phyloP scores from a whole-genome alignment of 2,329 filamentous ascomycete genomes.

The Geosmithia putterillii region DNA sequence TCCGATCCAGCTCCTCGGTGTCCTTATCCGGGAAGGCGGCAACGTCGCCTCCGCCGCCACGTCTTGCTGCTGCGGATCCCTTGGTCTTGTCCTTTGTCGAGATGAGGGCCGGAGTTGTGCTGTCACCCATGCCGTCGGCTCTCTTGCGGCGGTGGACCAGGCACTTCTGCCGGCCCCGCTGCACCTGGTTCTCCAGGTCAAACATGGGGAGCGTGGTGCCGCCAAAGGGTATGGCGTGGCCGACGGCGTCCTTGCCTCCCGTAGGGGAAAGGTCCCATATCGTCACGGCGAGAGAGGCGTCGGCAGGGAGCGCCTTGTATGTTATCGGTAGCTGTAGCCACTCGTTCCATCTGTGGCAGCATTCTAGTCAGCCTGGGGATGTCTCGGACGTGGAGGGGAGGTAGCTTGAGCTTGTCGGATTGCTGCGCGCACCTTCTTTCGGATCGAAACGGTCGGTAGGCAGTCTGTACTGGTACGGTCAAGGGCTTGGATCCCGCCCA shows the following conservation, averaged over 20 bases:
- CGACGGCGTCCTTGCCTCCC: constrained; percentile 54
- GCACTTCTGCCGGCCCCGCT: constrained; percentile 89
- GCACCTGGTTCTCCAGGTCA: constrained; percentile 79
- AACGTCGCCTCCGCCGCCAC: constrained; percentile 30
- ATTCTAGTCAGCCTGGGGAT: not conserved
- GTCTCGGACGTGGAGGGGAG: not conserved
- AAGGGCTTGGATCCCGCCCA: constrained; percentile 95
- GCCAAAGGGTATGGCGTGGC: constrained; percentile 81
- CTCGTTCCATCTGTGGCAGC: constrained; percentile 78
- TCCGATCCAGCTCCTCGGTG: constrained; percentile 71
- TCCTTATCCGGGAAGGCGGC: constrained; percentile 52
- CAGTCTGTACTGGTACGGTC: constrained; percentile 82
- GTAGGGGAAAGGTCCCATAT: constrained; percentile 87
- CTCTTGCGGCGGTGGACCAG: constrained; percentile 67
- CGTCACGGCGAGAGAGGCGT: constrained; percentile 80
- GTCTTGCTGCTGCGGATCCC: not conserved
- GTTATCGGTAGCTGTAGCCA: constrained; percentile 83
- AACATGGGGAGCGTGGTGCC: constrained; percentile 90
- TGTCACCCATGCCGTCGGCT: constrained; percentile 74
- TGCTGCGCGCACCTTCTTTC: constrained; percentile 40
- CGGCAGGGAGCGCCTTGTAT: constrained; percentile 70
- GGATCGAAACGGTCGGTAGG: constrained; percentile 80
- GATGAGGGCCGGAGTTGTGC: constrained; percentile 60
- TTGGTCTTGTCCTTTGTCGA: constrained; percentile 34
- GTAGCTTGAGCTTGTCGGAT: not conserved